These are phyloP conservation scores for Jatropha podagrica DNA, from an alignment of 441 rosid genomes.

Conservation along the genomic window DNA sequence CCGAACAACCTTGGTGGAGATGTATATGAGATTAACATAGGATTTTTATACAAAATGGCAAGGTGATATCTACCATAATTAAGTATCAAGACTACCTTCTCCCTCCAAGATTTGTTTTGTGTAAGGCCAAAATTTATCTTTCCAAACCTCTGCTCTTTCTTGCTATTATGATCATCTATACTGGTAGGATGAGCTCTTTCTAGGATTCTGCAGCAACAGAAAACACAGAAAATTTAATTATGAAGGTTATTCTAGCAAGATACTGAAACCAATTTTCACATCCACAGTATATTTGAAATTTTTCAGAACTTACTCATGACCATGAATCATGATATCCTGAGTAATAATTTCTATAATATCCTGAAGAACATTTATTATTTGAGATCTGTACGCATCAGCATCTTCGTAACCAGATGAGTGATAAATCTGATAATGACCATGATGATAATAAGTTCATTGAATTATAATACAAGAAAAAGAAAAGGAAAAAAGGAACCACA, in stretches of 20 bases:
- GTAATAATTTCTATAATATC: constrained; percentile 86
- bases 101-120: constrained; percentile 47
- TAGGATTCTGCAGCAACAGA: constrained; percentile 47
- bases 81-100: constrained; percentile 57
- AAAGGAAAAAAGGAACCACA: constrained; percentile 20
- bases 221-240: constrained; percentile 17
- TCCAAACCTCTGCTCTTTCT: constrained; percentile 76
- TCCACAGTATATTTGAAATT: constrained; percentile 7
- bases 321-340: constrained; percentile 73
- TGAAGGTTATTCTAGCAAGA: constrained; percentile 18
- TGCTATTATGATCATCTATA: constrained; percentile 27
- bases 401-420: constrained; percentile 39
- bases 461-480: constrained; percentile 15
- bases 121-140: constrained; percentile 48
- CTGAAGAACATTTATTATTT: constrained; percentile 86
- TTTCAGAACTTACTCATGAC: constrained; percentile 66
- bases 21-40: constrained; percentile 19
- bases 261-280: neutral
- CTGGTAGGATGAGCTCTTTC: constrained; percentile 42
- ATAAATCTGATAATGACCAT: constrained; percentile 16
- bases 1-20: constrained; percentile 58
- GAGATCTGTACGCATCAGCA: constrained; percentile 48
- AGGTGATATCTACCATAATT: constrained; percentile 11
- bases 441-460: neutral
- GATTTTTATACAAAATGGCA: constrained; percentile 16